Conservation (phyloP, 176 grass and related monocot species). For the Zoysia pacifica region DNA sequence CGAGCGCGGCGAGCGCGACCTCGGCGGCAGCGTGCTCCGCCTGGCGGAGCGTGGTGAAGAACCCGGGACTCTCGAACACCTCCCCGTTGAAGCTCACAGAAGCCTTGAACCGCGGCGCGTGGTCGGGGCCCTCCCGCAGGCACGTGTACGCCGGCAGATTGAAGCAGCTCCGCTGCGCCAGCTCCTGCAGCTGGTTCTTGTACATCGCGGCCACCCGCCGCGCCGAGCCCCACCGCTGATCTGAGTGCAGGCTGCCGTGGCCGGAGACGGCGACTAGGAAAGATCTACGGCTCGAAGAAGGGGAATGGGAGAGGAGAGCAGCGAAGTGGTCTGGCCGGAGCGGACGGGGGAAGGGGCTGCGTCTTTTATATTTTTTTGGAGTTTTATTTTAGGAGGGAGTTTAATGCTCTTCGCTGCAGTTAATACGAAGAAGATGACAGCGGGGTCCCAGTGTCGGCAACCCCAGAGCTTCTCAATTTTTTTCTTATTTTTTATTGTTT, state of each 20-base stretch:
- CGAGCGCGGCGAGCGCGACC: slow-evolving; percentile 84
- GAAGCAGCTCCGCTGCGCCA: slow-evolving; percentile 99
- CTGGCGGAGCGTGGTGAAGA: slow-evolving; percentile 93
- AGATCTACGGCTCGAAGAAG: slow-evolving; percentile 45
- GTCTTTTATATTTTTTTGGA: not conserved
- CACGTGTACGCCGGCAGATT: slow-evolving; percentile 96
- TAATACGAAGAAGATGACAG: not conserved
- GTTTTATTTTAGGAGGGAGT: not conserved
- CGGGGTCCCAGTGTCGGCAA: not conserved
- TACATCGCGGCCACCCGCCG: slow-evolving; percentile 60
- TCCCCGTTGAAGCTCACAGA: slow-evolving; percentile 92
- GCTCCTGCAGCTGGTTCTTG: slow-evolving; percentile 99
- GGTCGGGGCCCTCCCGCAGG: slow-evolving; percentile 95
- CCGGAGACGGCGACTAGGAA: slow-evolving; percentile 27
- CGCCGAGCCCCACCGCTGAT: slow-evolving; percentile 4
- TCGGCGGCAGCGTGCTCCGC: slow-evolving; percentile 97
- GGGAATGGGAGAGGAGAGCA: not conserved
- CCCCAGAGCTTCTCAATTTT: not conserved
- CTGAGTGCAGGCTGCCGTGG: slow-evolving; percentile 42
- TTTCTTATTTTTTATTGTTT: not conserved
- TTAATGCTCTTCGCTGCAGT: not conserved
- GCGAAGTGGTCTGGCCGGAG: slow-evolving; percentile 10
- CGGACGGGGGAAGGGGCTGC: not conserved
- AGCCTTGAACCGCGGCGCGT: slow-evolving; percentile 94
- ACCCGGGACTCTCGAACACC: slow-evolving; percentile 87